These are phyloP conservation scores for Alternaria incomplexa DNA, from an alignment of 2,329 filamentous ascomycete genomes.

Conservation along the genomic window DNA sequence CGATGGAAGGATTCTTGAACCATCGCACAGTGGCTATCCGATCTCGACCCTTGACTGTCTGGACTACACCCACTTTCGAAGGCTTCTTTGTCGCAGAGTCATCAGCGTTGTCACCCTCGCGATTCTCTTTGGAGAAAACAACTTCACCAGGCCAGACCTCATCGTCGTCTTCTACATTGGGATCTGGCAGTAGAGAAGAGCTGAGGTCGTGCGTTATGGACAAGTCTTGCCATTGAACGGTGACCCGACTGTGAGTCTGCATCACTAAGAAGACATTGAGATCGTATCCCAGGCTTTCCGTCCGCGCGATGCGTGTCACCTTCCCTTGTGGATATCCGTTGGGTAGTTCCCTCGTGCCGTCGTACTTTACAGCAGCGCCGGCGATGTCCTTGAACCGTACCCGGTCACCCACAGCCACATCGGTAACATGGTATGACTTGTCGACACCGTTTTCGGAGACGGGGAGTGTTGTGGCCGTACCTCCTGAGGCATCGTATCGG, in stretches of 20 bases:
- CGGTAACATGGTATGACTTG: conserved; percentile 43
- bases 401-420: conserved; percentile 54
- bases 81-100: conserved; percentile 49
- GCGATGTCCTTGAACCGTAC: conserved; percentile 63
- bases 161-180: conserved; percentile 61
- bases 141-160: conserved; percentile 64
- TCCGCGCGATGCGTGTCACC: conserved; percentile 54
- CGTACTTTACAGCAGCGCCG: conserved; percentile 60
- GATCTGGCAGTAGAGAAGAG: conserved; percentile 56
- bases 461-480: conserved; percentile 29
- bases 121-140: conserved; percentile 55
- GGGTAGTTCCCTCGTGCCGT: conserved; percentile 36
- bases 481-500: conserved; percentile 51
- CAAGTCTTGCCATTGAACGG: conserved; percentile 66
- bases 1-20: conserved; percentile 51
- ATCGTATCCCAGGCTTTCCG: conserved; percentile 61
- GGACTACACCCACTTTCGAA: conserved; percentile 62
- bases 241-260: conserved; percentile 56
- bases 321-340: conserved; percentile 48
- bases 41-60: conserved; percentile 61
- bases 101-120: conserved; percentile 15
- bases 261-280: conserved; percentile 63
- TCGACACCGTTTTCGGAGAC: conserved; percentile 30
- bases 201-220: conserved; percentile 56
- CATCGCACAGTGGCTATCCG: conserved; percentile 63